These are phyloP conservation scores for Candida corydali DNA, from an alignment of 805 yeast species.

Conservation along the genomic window DNA sequence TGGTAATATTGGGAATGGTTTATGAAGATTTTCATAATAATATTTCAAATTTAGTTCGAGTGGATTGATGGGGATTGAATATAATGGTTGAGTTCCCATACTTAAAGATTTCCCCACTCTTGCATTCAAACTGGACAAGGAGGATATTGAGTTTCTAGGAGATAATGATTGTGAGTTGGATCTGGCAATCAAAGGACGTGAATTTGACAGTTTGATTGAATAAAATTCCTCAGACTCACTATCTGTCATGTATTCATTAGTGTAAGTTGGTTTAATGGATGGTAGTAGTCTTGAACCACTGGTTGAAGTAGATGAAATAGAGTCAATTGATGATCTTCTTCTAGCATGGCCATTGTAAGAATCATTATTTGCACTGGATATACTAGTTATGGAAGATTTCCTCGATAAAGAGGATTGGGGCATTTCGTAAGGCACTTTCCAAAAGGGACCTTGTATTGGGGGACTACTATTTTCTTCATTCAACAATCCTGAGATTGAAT, in stretches of 20 bases:
- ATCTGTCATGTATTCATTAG: slow-evolving; percentile 26
- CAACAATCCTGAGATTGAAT: slow-evolving; percentile 7
- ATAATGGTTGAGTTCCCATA: not conserved
- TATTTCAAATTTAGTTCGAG: slow-evolving; percentile 31
- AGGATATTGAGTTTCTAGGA: slow-evolving; percentile 30
- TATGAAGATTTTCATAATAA: slow-evolving; percentile 43
- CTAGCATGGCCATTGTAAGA: slow-evolving; percentile 11
- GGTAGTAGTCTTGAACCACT: slow-evolving; percentile 32
- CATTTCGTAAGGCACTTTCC: slow-evolving; percentile 63
- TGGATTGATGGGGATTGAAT: slow-evolving; percentile 7
- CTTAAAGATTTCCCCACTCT: slow-evolving; percentile 18
- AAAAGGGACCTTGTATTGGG: slow-evolving; percentile 45
- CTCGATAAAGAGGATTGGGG: slow-evolving; percentile 24
- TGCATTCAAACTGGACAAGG: slow-evolving; percentile 28
- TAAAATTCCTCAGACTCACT: slow-evolving; percentile 32
- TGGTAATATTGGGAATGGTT: slow-evolving; percentile 44
- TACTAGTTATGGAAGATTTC: slow-evolving; percentile 6
- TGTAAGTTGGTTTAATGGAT: slow-evolving; percentile 21
- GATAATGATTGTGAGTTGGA: slow-evolving; percentile 19
- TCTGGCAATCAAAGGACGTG: slow-evolving; percentile 5
- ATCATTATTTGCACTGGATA: not conserved
- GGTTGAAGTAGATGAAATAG: slow-evolving; percentile 45
- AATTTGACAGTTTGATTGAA: slow-evolving; percentile 17
- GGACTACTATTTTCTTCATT: slow-evolving; percentile 16
- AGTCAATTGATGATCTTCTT: slow-evolving; percentile 46